A percentile compares a stretch with the other conserved stretches of the same genome.
Conservation (phyloP, 2,329 filamentous ascomycete species). For the Neurospora crassa region DNA sequence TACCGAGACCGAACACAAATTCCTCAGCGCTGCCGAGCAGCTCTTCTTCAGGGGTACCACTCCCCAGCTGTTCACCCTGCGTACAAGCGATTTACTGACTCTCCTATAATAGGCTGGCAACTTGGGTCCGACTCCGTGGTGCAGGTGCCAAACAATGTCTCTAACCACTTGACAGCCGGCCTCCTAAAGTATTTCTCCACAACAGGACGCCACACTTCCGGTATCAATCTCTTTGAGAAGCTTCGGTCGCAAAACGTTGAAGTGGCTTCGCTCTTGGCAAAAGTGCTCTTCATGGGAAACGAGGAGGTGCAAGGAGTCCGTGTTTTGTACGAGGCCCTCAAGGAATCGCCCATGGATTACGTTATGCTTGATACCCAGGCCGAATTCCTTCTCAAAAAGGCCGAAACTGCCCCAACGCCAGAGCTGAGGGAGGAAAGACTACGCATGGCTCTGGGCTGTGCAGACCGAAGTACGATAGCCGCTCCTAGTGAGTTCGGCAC, state of each 20-base stretch:
- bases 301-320: slow-evolving; percentile 95
- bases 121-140: slow-evolving; percentile 94
- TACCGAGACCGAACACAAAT: slow-evolving; percentile 96
- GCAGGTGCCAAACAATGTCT: slow-evolving; percentile 93
- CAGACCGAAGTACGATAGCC: slow-evolving; percentile 87
- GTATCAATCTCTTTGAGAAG: slow-evolving; percentile 97
- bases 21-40: slow-evolving; percentile 86
- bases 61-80: not conserved
- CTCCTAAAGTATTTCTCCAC: slow-evolving; percentile 92
- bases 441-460: slow-evolving; percentile 82
- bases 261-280: slow-evolving; percentile 84
- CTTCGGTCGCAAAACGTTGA: slow-evolving; percentile 83
- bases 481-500: slow-evolving; percentile 96
- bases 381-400: slow-evolving; percentile 82
- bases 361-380: slow-evolving; percentile 92
- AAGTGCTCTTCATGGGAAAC: slow-evolving; percentile 86
- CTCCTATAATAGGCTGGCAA: slow-evolving; percentile 94
- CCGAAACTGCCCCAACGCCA: slow-evolving; percentile 42
- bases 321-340: slow-evolving; percentile 76
- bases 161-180: slow-evolving; percentile 90
- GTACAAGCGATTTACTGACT: slow-evolving; percentile 39
- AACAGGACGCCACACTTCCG: slow-evolving; percentile 86
- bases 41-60: slow-evolving; percentile 79
- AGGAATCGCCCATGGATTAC: slow-evolving; percentile 95
- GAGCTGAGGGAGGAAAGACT: slow-evolving; percentile 57